Conservation (phyloP, 2,329 filamentous ascomycete species). For the Byssochlamys sp. region DNA sequence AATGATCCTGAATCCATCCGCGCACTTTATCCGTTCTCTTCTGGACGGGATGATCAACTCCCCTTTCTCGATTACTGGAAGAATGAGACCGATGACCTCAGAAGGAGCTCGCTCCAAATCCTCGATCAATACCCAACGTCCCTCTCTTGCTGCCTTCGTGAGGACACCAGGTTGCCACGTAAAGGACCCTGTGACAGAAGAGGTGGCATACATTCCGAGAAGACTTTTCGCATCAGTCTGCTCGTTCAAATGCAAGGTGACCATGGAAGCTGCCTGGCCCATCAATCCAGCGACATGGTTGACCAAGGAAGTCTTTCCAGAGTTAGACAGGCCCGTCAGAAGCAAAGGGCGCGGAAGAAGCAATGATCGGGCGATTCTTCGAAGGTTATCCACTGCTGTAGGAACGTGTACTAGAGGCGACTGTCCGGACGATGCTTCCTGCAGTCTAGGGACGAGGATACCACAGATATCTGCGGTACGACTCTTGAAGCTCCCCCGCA, state of each 20-base stretch:
- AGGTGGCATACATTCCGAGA: slow-evolving; percentile 85
- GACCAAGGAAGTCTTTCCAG: slow-evolving; percentile 80
- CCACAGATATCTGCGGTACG: slow-evolving; percentile 57
- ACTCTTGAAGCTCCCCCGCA: slow-evolving; percentile 41
- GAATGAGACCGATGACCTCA: slow-evolving; percentile 83
- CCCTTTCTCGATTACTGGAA: slow-evolving; percentile 86
- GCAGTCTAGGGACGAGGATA: slow-evolving; percentile 52
- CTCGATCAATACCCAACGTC: slow-evolving; percentile 93
- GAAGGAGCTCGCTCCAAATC: slow-evolving; percentile 90
- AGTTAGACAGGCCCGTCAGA: slow-evolving; percentile 71
- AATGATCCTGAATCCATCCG: slow-evolving; percentile 78
- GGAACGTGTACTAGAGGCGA: slow-evolving; percentile 57
- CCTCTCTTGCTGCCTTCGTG: slow-evolving; percentile 86
- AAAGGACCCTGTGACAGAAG: slow-evolving; percentile 77
- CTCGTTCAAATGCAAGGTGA: slow-evolving; percentile 92
- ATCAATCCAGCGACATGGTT: slow-evolving; percentile 73
- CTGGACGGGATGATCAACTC: slow-evolving; percentile 83
- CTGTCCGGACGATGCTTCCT: slow-evolving; percentile 39
- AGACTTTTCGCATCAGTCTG: slow-evolving; percentile 97
- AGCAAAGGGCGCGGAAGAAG: slow-evolving; percentile 63
- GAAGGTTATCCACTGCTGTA: slow-evolving; percentile 65
- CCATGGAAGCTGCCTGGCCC: slow-evolving; percentile 69
- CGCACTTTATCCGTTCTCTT: slow-evolving; percentile 73
- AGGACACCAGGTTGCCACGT: slow-evolving; percentile 85
- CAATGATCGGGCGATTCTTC: slow-evolving; percentile 57